phyloP scores from a whole-genome alignment of 2,329 filamentous ascomycete species.

The Colletotrichum sp. region DNA sequence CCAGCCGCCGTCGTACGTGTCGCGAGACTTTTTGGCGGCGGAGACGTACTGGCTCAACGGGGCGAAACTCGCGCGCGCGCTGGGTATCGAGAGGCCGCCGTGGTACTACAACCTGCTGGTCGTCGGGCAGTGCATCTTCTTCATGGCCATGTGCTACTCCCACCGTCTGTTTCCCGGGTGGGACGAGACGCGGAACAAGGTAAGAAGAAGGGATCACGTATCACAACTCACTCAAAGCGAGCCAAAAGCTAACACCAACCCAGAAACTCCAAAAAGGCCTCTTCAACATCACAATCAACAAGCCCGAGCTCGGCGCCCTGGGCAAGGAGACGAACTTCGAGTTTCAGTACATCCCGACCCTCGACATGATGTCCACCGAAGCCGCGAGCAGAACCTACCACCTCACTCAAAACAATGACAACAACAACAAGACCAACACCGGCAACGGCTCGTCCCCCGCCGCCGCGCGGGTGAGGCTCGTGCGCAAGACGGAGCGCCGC shows the following conservation, averaged over 20 bases:
- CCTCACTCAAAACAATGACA: neutral
- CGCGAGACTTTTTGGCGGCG: conserved; percentile 70
- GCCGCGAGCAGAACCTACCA: neutral
- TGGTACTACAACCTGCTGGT: conserved; percentile 65
- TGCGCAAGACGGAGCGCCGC: conserved; percentile 35
- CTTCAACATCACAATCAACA: conserved; percentile 66
- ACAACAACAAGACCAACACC: conserved; percentile 29
- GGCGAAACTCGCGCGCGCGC: conserved; percentile 60
- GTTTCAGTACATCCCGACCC: conserved; percentile 70
- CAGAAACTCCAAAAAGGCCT: conserved; percentile 30
- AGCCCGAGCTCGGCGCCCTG: conserved; percentile 62
- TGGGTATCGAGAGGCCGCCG: conserved; percentile 62
- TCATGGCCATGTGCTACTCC: conserved; percentile 59
- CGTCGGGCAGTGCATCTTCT: conserved; percentile 69
- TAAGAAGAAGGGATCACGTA: conserved; percentile 9
- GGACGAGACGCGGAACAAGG: conserved; percentile 39
- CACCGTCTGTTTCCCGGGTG: conserved; percentile 40
- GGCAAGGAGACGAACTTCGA: conserved; percentile 69
- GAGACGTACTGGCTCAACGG: conserved; percentile 75
- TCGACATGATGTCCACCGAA: conserved; percentile 40
- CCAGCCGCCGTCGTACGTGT: conserved; percentile 69
- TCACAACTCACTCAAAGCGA: neutral
- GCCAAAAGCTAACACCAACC: conserved; percentile 13
- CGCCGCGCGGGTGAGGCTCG: conserved; percentile 30
- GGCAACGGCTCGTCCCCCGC: conserved; percentile 30